These are phyloP conservation scores for Wallacemonas sp. DNA, from an alignment of 208 protist species.

Conservation along the genomic window DNA sequence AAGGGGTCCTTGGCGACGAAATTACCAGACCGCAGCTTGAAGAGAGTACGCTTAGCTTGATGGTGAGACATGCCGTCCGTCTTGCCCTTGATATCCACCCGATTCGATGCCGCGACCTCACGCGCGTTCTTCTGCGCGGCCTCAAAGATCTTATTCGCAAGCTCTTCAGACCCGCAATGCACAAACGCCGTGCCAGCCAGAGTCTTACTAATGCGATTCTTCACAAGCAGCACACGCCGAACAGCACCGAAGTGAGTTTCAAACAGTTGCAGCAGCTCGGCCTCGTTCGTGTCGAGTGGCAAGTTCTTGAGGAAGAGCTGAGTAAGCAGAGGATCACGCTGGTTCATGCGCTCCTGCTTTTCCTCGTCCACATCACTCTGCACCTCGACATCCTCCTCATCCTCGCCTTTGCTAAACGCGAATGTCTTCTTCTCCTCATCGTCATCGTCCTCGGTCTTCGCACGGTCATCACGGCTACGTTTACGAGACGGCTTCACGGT, in stretches of 20 bases:
- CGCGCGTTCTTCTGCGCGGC: slow-evolving; percentile 87
- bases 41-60: slow-evolving; percentile 71
- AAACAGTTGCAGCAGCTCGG: slow-evolving; percentile 77
- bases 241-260: slow-evolving; percentile 69
- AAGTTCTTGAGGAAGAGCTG: slow-evolving; percentile 89
- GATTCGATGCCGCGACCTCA: slow-evolving; percentile 68
- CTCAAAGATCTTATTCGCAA: slow-evolving; percentile 77
- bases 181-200: slow-evolving; percentile 86
- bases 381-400: slow-evolving; percentile 73
- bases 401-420: slow-evolving; percentile 29
- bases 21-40: slow-evolving; percentile 76
- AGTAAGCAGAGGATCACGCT: slow-evolving; percentile 81
- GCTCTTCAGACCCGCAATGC: slow-evolving; percentile 69
- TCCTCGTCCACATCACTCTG: slow-evolving; percentile 92
- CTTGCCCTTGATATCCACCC: slow-evolving; percentile 65
- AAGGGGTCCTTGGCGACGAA: slow-evolving; percentile 79
- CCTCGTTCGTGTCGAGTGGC: slow-evolving; percentile 85
- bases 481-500: slow-evolving; percentile 37
- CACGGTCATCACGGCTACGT: slow-evolving; percentile 30
- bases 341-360: slow-evolving; percentile 84
- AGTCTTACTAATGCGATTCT: slow-evolving; percentile 62
- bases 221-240: slow-evolving; percentile 84
- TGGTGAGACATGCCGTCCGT: slow-evolving; percentile 79
- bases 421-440: slow-evolving; percentile 31
- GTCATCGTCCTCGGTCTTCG: slow-evolving; percentile 16